Conservation (phyloP, 2,329 filamentous ascomycete species). For the Ophiostoma tasmaniense region DNA sequence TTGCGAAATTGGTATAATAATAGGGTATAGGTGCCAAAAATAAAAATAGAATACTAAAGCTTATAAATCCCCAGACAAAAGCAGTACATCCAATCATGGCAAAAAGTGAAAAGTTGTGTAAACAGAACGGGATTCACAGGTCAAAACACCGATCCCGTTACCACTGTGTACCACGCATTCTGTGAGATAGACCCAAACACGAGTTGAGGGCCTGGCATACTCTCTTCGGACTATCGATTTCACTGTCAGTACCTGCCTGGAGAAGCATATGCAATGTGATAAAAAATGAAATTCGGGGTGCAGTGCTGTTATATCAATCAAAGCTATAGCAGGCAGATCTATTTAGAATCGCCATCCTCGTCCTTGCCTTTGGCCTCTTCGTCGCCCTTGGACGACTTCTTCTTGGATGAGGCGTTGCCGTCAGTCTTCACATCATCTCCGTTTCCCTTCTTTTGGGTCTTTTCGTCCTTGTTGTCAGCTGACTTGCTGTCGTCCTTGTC, state of each 20-base stretch:
- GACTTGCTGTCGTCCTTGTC: constrained; percentile 12
- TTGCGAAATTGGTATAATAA: background rate
- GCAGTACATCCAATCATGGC: background rate
- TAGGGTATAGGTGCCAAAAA: background rate
- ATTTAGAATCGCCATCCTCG: background rate
- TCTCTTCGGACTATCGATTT: background rate
- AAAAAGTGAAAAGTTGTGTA: background rate
- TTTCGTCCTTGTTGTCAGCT: constrained; percentile 16
- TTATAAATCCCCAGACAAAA: background rate
- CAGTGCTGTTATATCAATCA: background rate
- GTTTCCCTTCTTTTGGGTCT: background rate
- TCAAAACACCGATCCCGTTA: too few species aligned
- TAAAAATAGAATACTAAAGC: background rate
- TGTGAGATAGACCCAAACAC: background rate
- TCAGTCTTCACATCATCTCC: constrained; percentile 16
- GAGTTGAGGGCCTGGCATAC: background rate
- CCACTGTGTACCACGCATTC: background rate
- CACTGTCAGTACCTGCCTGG: background rate
- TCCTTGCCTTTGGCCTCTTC: constrained; percentile 4
- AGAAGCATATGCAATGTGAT: background rate
- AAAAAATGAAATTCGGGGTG: background rate
- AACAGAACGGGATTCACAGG: too few species aligned
- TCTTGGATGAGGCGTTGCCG: constrained; percentile 11
- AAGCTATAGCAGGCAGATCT: background rate
- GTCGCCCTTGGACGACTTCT: constrained; percentile 10